Evolutionary conservation across 345 rosid species (phyloP).

Genomic region (Aegle marmelos): DNA sequence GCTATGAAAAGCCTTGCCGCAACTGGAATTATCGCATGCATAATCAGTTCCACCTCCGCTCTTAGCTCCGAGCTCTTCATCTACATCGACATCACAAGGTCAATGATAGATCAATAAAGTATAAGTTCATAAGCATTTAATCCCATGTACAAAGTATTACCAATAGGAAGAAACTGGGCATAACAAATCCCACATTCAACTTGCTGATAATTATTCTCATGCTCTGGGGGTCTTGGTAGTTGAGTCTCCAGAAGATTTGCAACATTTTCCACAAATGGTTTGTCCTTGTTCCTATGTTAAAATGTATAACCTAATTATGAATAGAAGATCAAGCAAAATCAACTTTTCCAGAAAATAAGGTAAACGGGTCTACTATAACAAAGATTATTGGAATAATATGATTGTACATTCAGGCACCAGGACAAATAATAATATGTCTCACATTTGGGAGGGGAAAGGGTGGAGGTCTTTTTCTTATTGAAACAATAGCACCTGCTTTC

Average conservation of each 20-base stretch:
- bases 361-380: background rate
- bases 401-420: background rate
- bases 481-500: background rate
- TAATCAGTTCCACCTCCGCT: conserved; percentile 64
- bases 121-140: background rate
- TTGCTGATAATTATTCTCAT: conserved; percentile 38
- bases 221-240: conserved; percentile 43
- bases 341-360: background rate
- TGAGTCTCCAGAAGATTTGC: conserved; percentile 42
- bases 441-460: background rate
- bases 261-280: conserved; percentile 54
- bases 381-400: background rate
- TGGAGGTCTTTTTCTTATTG: background rate
- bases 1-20: conserved; percentile 70
- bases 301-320: conserved; percentile 1
- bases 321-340: background rate
- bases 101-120: conserved; percentile 2
- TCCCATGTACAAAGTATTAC: conserved; percentile 27
- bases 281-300: conserved; percentile 50
- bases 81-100: conserved; percentile 29
- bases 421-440: background rate
- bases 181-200: conserved; percentile 85
- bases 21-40: conserved; percentile 62
- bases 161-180: conserved; percentile 67
- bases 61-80: conserved; percentile 59